Percentiles rank a stretch among this genome's conserved stretches.
Evolutionary conservation across 441 rosid species (phyloP).

Genomic region (Pelargonium australe): DNA sequence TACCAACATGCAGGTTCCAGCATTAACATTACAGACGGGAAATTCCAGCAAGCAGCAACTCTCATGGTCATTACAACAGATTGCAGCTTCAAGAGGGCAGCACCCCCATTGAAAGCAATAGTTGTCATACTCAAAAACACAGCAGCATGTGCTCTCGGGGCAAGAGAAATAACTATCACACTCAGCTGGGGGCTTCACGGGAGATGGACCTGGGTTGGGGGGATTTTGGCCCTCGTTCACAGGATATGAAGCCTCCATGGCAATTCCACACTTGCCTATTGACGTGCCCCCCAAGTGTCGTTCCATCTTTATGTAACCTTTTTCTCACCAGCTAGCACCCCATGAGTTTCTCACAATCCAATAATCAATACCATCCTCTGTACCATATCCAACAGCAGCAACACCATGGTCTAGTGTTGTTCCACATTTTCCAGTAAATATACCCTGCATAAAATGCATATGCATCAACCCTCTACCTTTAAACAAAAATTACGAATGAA

Average conservation of each 20-base stretch:
- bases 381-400: conserved; percentile 52
- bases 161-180: conserved; percentile 49
- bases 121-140: conserved; percentile 34
- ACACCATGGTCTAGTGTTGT: conserved; percentile 52
- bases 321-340: conserved; percentile 59
- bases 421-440: conserved; percentile 55
- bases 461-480: too few relatives aligned
- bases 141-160: conserved; percentile 50
- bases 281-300: conserved; percentile 30
- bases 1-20: conserved; percentile 38
- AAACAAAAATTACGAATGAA: too few relatives aligned
- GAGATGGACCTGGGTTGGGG: conserved; percentile 58
- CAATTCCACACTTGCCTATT: conserved; percentile 59
- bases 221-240: conserved; percentile 49
- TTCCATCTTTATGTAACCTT: conserved; percentile 54
- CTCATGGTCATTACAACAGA: conserved; percentile 47
- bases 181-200: conserved; percentile 35
- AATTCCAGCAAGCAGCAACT: conserved; percentile 44
- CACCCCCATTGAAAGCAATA: conserved; percentile 64
- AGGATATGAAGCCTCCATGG: conserved; percentile 63
- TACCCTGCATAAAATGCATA: conserved; percentile 45
- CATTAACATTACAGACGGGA: conserved; percentile 31
- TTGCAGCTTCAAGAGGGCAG: conserved; percentile 55
- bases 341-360: conserved; percentile 71
- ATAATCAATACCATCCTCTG: conserved; percentile 45